phyloP scores from a whole-genome alignment of 345 rosid genomes.

The Raphanus sativus region DNA sequence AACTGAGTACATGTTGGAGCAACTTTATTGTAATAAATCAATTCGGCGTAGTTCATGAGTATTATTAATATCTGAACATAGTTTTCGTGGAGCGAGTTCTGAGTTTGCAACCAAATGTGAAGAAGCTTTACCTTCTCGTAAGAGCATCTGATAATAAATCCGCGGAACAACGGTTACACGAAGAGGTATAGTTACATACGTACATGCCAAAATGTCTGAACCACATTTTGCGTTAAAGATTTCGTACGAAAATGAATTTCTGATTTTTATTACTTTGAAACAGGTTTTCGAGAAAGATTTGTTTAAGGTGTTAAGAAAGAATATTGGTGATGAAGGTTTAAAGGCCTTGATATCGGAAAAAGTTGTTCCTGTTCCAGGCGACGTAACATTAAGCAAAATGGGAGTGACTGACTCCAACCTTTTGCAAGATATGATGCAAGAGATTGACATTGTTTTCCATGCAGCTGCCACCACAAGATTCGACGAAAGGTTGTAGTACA shows the following conservation, averaged over 20 bases:
- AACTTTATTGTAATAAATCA: neutral
- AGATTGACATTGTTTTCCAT: constrained; percentile 53
- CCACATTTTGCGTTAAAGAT: neutral
- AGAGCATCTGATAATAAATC: constrained; percentile 26
- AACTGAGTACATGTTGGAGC: neutral
- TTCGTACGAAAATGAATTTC: neutral
- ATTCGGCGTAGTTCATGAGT: too few relatives aligned
- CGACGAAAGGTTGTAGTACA: constrained; percentile 57
- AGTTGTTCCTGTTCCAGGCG: constrained; percentile 49
- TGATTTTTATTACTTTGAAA: neutral
- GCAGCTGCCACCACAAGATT: constrained; percentile 70
- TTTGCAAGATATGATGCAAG: constrained; percentile 42
- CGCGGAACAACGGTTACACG: constrained; percentile 9
- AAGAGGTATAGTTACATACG: constrained; percentile 15
- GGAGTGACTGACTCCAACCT: constrained; percentile 45
- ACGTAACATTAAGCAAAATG: constrained; percentile 42
- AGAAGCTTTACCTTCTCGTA: constrained; percentile 23
- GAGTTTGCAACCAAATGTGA: constrained; percentile 24
- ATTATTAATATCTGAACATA: neutral
- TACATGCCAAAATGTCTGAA: neutral
- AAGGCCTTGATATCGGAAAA: constrained; percentile 46
- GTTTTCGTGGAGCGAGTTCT: constrained; percentile 24
- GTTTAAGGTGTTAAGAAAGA: constrained; percentile 50
- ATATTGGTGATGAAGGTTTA: constrained; percentile 36
- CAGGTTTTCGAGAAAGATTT: constrained; percentile 55